Evolutionary conservation across 2,329 filamentous ascomycete species (phyloP), one percentile per base, ranked within the genome.

Genomic region (Aureobasidium sp.): DNA sequence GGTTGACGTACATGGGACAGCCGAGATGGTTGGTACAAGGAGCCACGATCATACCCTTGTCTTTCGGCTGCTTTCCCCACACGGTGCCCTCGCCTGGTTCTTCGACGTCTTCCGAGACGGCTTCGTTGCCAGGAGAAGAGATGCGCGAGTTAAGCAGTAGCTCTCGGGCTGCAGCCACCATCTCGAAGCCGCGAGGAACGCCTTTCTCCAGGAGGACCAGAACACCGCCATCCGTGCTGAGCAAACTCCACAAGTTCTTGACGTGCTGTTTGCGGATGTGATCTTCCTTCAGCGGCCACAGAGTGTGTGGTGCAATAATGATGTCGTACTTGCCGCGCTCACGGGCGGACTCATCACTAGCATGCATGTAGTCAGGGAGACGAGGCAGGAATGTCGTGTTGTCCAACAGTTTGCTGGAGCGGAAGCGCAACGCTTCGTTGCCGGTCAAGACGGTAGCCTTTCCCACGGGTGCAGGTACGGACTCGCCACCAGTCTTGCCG

Each of bases 321-420:
- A 99, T 75, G 69, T 99, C 94, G 71, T 84, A 82, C 74, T 97
- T 96, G 62, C 67, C 77, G 66, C 65, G 67, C 42, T 67, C 61
- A 57, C 60, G 60, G 10, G 65, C 64, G 11, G 61, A 60, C 35
- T 76, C 82, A 61, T 85, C 78, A 23, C 81, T 78, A 1, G 83
- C 81, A 69, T 87, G 86, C 27, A 90, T 74, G 64, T 93, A 91
- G 68, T 97, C 90, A 0, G 94, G 94, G n/a, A 97, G 77, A 4
- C 92, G 85, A 8, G 93, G 92, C 8, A 99, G 79, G 69, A 99
- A 96, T 0, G 89, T 95, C 0, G 94, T 97, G 70, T 96, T 87
- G 38, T 95, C 82, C 13, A 99, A 77, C 64, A 97, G 82, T 19
- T 78, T 79, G 65, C 90, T 90, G 25, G 90, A 79, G 33, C 91